Conservation (phyloP, 2,329 filamentous ascomycete genomes). For the Fusarium irregulare region DNA sequence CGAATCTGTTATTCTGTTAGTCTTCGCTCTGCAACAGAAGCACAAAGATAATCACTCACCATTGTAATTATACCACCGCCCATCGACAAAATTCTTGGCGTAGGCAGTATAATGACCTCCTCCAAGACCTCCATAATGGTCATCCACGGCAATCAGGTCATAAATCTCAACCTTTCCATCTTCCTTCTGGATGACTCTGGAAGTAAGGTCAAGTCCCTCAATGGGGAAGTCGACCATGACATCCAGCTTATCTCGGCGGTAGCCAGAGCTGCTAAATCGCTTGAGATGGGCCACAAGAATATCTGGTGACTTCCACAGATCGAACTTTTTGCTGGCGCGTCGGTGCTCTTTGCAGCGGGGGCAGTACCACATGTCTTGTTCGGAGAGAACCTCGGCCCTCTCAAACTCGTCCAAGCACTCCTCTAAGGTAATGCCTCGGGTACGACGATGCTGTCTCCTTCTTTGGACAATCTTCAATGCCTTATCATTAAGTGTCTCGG, state of each 20-base stretch:
- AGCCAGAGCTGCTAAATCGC: slow-evolving; percentile 87
- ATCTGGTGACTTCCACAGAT: slow-evolving; percentile 96
- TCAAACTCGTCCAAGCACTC: slow-evolving; percentile 96
- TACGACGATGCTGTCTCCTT: slow-evolving; percentile 66
- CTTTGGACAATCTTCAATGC: slow-evolving; percentile 73
- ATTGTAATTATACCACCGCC: slow-evolving; percentile 96
- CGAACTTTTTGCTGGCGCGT: slow-evolving; percentile 93
- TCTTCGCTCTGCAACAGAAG: not conserved
- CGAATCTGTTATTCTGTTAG: slow-evolving; percentile 73
- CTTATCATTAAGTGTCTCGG: slow-evolving; percentile 68
- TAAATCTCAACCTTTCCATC: slow-evolving; percentile 86
- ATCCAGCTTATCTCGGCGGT: slow-evolving; percentile 90
- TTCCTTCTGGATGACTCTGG: slow-evolving; percentile 82
- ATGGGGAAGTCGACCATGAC: slow-evolving; percentile 91
- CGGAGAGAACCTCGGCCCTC: slow-evolving; percentile 90
- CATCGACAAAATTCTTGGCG: slow-evolving; percentile 90
- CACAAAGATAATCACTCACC: slow-evolving; percentile 65
- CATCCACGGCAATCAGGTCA: slow-evolving; percentile 94
- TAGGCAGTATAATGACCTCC: slow-evolving; percentile 97
- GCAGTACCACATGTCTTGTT: slow-evolving; percentile 98
- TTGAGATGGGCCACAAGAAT: slow-evolving; percentile 96
- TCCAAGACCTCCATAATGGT: slow-evolving; percentile 92
- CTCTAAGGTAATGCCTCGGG: slow-evolving; percentile 80
- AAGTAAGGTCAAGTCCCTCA: slow-evolving; percentile 83
- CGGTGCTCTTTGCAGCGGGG: slow-evolving; percentile 94